Conservation (phyloP, 139 green algal species). For the Picochlorum sp. region DNA sequence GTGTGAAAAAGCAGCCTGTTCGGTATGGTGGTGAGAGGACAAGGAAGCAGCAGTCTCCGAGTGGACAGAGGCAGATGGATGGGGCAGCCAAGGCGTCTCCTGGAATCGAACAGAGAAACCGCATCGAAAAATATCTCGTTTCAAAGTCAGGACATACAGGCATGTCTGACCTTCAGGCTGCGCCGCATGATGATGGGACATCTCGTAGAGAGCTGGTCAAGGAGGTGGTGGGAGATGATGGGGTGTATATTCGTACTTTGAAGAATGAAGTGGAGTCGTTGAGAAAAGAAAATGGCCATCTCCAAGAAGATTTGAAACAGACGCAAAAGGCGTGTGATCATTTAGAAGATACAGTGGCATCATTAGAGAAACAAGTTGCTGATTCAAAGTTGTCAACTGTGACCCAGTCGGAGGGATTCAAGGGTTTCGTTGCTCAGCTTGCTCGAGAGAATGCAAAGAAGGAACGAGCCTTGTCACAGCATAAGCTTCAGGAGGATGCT, state of each 20-base stretch:
- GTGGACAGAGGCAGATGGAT: too few relatives aligned
- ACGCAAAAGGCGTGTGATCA: slow-evolving; percentile 34
- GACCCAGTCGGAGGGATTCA: neutral
- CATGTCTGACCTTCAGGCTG: neutral
- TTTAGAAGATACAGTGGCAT: slow-evolving; percentile 33
- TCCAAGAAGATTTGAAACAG: slow-evolving; percentile 16
- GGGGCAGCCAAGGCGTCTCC: too few relatives aligned
- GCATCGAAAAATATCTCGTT: neutral
- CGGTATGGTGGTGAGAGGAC: too few relatives aligned
- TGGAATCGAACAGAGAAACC: neutral
- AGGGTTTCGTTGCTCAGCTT: slow-evolving; percentile 18
- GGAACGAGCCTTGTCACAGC: slow-evolving; percentile 21
- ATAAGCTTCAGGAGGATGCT: slow-evolving; percentile 28
- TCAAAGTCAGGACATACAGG: neutral
- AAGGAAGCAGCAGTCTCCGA: too few relatives aligned
- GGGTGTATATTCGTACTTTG: neutral
- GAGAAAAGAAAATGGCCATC: slow-evolving; percentile 9
- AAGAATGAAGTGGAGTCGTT: neutral
- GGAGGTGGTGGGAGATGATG: neutral
- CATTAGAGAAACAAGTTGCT: slow-evolving; percentile 6
- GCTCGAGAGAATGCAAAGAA: slow-evolving; percentile 11
- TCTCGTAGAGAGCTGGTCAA: neutral
- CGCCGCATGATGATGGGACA: neutral
- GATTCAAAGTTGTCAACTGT: neutral
- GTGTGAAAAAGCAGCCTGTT: too few relatives aligned